A percentile compares a stretch with the other conserved stretches of the same genome.
Evolutionary conservation across 2,329 filamentous ascomycete genomes (phyloP).

Genomic region (Penicillium psychrosexuale): DNA sequence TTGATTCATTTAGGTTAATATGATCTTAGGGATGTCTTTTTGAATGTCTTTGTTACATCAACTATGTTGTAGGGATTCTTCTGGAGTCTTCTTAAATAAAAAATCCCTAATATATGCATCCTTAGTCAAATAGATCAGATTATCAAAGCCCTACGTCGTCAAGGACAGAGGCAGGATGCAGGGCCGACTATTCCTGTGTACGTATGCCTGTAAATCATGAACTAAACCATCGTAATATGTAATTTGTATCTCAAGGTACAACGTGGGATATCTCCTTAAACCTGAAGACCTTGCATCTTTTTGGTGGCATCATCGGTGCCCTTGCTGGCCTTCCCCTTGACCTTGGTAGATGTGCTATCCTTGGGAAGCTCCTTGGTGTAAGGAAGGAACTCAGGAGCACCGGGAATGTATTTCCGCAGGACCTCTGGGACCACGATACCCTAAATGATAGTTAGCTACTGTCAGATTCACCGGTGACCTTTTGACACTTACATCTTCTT

Average conservation of each 20-base stretch:
- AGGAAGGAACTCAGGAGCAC: constrained; percentile 82
- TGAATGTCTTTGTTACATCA: too few species aligned
- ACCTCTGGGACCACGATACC: constrained; percentile 78
- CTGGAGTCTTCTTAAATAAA: neutral
- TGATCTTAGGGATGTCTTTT: too few species aligned
- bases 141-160: neutral
- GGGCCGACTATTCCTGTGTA: neutral
- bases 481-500: constrained; percentile 62
- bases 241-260: neutral
- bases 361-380: constrained; percentile 84
- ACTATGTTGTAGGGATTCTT: too few species aligned
- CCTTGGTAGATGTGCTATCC: constrained; percentile 63
- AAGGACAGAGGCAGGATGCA: neutral
- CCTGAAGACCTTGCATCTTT: constrained; percentile 42
- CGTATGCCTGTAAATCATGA: neutral
- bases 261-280: constrained; percentile 24
- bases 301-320: constrained; percentile 37
- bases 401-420: constrained; percentile 84
- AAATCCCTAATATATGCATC: neutral
- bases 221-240: neutral
- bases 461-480: neutral
- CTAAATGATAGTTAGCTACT: constrained; percentile 39
- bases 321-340: constrained; percentile 40
- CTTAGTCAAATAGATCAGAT: neutral
- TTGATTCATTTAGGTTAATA: too few species aligned